These are phyloP conservation scores for Dispira parvispora DNA, from an alignment of 192 early-diverging fungal genomes.

Conservation along the genomic window DNA sequence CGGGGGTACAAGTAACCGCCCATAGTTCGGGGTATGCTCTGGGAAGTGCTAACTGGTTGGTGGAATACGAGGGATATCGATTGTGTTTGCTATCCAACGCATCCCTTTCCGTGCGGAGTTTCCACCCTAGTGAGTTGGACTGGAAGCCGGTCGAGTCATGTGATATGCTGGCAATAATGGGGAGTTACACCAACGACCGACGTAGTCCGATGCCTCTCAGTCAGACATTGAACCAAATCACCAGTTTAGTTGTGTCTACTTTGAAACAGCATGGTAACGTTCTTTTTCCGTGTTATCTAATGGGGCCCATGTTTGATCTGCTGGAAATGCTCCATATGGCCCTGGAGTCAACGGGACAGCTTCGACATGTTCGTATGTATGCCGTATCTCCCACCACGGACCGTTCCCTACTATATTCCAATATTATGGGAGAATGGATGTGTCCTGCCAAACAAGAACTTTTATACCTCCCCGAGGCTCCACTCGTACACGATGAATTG, in stretches of 20 bases:
- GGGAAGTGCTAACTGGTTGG: constrained; percentile 54
- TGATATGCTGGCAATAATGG: constrained; percentile 2
- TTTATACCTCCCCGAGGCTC: constrained; percentile 5
- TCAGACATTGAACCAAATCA: constrained; percentile 7
- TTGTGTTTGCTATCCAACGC: constrained; percentile 28
- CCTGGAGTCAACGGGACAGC: constrained; percentile 28
- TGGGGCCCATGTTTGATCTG: constrained; percentile 60
- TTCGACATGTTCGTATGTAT: constrained; percentile 44
- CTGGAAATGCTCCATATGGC: constrained; percentile 39
- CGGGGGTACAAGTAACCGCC: constrained; percentile 33
- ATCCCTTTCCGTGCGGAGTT: constrained; percentile 16
- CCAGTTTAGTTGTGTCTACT: constrained; percentile 19
- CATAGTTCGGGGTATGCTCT: constrained; percentile 60
- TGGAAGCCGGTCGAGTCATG: neutral
- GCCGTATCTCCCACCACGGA: constrained; percentile 62
- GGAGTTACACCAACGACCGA: constrained; percentile 17
- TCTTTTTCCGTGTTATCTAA: constrained; percentile 45
- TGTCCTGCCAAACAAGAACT: constrained; percentile 2
- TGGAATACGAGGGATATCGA: constrained; percentile 37
- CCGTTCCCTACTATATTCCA: constrained; percentile 57
- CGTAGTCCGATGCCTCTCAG: constrained; percentile 20
- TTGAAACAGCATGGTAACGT: constrained; percentile 44
- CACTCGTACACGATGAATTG: neutral
- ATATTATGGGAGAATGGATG: constrained; percentile 71
- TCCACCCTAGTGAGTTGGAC: constrained; percentile 32